These are phyloP conservation scores for Trapa bicornis DNA, from an alignment of 345 rosid genomes.

Conservation along the genomic window DNA sequence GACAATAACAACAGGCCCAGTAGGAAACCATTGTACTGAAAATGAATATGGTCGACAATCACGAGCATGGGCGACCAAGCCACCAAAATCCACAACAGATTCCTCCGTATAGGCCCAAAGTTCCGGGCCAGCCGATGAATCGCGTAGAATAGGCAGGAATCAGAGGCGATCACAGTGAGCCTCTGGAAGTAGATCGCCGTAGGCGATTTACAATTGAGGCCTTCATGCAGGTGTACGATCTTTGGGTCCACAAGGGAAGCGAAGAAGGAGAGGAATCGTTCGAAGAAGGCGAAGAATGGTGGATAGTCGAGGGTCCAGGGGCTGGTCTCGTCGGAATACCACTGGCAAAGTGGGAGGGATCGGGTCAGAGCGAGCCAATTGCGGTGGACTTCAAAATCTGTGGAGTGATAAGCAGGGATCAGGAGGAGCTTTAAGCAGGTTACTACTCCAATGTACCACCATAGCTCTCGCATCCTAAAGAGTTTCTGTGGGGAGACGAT, in stretches of 20 bases:
- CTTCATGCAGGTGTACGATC: constrained; percentile 48
- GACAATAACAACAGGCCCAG: constrained; percentile 69
- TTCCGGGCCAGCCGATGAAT: constrained; percentile 35
- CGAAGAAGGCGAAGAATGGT: constrained; percentile 28
- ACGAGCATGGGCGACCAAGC: constrained; percentile 77
- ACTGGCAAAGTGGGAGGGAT: constrained; percentile 63
- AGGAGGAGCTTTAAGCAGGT: constrained; percentile 58
- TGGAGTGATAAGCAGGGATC: constrained; percentile 67
- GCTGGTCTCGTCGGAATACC: constrained; percentile 85
- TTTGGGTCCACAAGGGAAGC: constrained; percentile 54
- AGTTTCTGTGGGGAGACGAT: neutral
- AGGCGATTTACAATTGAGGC: constrained; percentile 39
- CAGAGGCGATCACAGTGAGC: constrained; percentile 54
- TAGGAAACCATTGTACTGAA: constrained; percentile 86
- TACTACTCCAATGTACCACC: constrained; percentile 52
- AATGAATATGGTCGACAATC: constrained; percentile 87
- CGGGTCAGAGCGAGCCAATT: constrained; percentile 86
- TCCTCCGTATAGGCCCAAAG: constrained; percentile 21
- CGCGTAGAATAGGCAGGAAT: constrained; percentile 48
- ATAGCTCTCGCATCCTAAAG: constrained; percentile 7
- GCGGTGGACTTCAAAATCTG: constrained; percentile 92
- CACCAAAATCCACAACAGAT: constrained; percentile 47
- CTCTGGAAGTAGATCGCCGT: constrained; percentile 62
- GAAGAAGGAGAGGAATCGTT: constrained; percentile 23
- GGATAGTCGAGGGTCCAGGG: constrained; percentile 97